Evolutionary conservation across 129 eudicot genomes (phyloP).

Genomic region (Deinandra increscens): DNA sequence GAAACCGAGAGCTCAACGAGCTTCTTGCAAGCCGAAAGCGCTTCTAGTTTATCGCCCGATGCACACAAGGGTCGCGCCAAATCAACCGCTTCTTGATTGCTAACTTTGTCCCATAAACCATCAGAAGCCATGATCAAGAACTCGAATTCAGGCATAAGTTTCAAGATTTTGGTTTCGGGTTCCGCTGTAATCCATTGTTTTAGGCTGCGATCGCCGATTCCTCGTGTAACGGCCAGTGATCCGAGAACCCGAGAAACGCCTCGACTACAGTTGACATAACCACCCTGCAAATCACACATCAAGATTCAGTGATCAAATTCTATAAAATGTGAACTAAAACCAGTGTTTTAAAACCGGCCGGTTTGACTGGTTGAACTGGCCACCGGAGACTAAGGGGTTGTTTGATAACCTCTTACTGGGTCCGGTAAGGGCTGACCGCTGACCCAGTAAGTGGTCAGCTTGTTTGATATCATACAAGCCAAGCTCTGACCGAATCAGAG

Average conservation of each 20-base stretch:
- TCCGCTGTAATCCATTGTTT: constrained; percentile 90
- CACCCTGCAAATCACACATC: constrained; percentile 49
- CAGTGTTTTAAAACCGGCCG: too few species aligned
- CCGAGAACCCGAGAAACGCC: constrained; percentile 85
- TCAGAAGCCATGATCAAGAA: constrained; percentile 94
- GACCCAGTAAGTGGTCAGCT: too few species aligned
- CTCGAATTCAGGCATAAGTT: constrained; percentile 54
- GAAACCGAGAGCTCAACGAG: constrained; percentile 68
- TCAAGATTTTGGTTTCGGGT: constrained; percentile 65
- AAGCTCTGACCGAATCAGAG: too few species aligned
- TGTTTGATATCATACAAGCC: too few species aligned
- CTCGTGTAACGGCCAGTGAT: constrained; percentile 88
- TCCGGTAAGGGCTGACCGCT: too few species aligned
- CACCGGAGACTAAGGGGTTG: too few species aligned
- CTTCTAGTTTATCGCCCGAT: constrained; percentile 37
- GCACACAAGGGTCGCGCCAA: constrained; percentile 54
- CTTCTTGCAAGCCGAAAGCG: constrained; percentile 61
- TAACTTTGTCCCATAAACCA: constrained; percentile 96
- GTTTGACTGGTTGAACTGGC: too few species aligned
- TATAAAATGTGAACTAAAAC: background rate
- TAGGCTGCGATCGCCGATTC: constrained; percentile 74
- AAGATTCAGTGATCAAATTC: constrained; percentile 5
- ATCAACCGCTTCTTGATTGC: constrained; percentile 90
- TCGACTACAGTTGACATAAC: constrained; percentile 67
- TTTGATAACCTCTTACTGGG: too few species aligned